Conservation (phyloP, 2,329 filamentous ascomycete species). For the Aspergillus sclerotialis region DNA sequence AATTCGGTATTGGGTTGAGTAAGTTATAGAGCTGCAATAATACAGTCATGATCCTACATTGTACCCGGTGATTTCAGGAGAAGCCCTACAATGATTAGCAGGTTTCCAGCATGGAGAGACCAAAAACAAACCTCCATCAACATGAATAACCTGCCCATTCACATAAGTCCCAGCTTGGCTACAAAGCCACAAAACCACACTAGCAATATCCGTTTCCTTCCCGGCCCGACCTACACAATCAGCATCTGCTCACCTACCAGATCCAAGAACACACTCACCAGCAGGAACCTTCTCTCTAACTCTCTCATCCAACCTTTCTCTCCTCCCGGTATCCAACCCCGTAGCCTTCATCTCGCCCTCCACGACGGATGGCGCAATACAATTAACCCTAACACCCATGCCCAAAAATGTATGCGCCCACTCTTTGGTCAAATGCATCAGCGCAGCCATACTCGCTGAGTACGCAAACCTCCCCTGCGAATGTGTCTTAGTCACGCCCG, state of each 20-base stretch:
- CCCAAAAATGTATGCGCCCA: constrained; percentile 49
- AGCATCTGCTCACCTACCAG: neutral
- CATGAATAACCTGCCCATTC: constrained; percentile 40
- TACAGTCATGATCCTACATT: constrained; percentile 1
- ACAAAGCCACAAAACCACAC: constrained; percentile 48
- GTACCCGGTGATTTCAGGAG: constrained; percentile 5
- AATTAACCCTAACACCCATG: constrained; percentile 52
- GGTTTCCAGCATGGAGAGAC: neutral
- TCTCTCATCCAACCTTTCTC: constrained; percentile 49
- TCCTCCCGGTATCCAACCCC: constrained; percentile 47
- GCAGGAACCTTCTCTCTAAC: constrained; percentile 43
- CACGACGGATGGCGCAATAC: constrained; percentile 52
- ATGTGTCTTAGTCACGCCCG: constrained; percentile 45
- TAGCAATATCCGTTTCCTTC: constrained; percentile 54
- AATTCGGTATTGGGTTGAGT: neutral
- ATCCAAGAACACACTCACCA: constrained; percentile 19
- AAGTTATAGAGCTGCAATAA: neutral
- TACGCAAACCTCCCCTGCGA: constrained; percentile 48
- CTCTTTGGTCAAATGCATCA: constrained; percentile 50
- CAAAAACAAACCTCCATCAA: constrained; percentile 15
- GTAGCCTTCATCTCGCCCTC: constrained; percentile 53
- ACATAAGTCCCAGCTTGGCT: constrained; percentile 38
- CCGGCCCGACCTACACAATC: constrained; percentile 36
- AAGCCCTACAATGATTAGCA: constrained; percentile 2
- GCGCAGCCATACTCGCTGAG: constrained; percentile 41